Evolutionary conservation across 2,329 filamentous ascomycete genomes (phyloP).

Genomic region (Kalmusia sp.): DNA sequence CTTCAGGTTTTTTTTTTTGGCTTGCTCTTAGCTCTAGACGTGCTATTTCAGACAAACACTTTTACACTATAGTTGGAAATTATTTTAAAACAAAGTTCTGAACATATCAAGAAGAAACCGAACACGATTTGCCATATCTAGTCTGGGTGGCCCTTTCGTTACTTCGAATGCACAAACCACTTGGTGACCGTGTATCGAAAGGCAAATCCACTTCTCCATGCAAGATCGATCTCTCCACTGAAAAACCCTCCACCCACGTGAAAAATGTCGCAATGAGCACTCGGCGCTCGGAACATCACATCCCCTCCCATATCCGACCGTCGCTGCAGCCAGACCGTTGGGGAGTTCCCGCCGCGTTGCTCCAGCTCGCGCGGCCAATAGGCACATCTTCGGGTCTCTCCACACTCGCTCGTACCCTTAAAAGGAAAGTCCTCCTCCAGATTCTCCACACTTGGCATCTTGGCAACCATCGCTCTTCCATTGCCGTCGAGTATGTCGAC

Average conservation of each 20-base stretch:
- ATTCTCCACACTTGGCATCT: slow-evolving; percentile 12
- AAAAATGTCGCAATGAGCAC: not conserved
- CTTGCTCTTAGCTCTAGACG: no score
- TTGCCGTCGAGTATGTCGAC: not conserved
- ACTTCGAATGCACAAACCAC: no score
- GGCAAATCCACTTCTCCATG: no score
- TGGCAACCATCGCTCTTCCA: slow-evolving; percentile 6
- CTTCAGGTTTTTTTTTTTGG: no score
- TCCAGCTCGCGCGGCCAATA: not conserved
- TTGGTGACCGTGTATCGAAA: no score
- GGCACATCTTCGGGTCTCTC: not conserved
- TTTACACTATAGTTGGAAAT: no score
- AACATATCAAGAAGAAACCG: no score
- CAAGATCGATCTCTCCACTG: not conserved
- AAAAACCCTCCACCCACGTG: not conserved
- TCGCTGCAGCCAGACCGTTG: not conserved
- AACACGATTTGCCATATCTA: no score
- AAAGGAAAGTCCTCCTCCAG: slow-evolving; percentile 4
- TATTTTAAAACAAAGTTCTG: no score
- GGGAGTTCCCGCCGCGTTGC: not conserved
- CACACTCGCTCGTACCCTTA: not conserved
- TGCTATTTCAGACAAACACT: no score
- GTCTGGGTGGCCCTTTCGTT: no score
- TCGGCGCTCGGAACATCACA: not conserved
- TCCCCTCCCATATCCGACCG: not conserved